These are phyloP conservation scores for Alternaria dauci DNA, from an alignment of 2,329 filamentous ascomycete species.

Conservation along the genomic window DNA sequence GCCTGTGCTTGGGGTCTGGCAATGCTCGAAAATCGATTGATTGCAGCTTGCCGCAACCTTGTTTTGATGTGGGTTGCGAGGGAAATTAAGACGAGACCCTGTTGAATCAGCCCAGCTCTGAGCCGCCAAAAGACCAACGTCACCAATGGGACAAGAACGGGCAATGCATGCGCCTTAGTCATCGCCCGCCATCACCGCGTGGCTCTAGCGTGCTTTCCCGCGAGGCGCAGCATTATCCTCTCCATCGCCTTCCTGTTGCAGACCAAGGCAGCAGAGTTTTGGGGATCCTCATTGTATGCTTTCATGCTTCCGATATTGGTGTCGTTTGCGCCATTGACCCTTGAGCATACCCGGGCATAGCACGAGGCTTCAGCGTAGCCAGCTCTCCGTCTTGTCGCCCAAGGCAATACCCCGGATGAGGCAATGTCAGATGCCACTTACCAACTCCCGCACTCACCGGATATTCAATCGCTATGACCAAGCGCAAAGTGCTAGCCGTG, in stretches of 20 bases:
- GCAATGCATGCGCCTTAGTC: constrained; percentile 3
- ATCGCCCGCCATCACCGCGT: neutral
- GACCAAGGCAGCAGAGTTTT: neutral
- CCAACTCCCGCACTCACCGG: neutral
- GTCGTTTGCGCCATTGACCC: neutral
- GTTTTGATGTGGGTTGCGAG: constrained; percentile 24
- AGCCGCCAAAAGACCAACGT: constrained; percentile 17
- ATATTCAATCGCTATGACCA: neutral
- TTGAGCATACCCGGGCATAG: neutral
- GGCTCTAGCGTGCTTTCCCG: neutral
- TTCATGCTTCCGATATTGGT: neutral
- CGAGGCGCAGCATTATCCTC: constrained; percentile 4
- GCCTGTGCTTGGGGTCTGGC: neutral
- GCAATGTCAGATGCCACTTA: constrained; percentile 1
- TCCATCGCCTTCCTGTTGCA: neutral
- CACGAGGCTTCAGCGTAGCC: neutral
- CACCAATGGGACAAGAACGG: constrained; percentile 13
- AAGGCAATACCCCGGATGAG: neutral
- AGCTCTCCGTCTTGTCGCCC: neutral
- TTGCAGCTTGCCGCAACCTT: constrained; percentile 14
- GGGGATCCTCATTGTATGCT: neutral
- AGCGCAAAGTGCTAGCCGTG: neutral
- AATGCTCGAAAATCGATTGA: constrained; percentile 9
- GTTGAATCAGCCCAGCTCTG: constrained; percentile 20
- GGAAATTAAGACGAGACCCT: constrained; percentile 24